phyloP scores from a whole-genome alignment of 345 rosid species.

The Carallia pectinifolia region DNA sequence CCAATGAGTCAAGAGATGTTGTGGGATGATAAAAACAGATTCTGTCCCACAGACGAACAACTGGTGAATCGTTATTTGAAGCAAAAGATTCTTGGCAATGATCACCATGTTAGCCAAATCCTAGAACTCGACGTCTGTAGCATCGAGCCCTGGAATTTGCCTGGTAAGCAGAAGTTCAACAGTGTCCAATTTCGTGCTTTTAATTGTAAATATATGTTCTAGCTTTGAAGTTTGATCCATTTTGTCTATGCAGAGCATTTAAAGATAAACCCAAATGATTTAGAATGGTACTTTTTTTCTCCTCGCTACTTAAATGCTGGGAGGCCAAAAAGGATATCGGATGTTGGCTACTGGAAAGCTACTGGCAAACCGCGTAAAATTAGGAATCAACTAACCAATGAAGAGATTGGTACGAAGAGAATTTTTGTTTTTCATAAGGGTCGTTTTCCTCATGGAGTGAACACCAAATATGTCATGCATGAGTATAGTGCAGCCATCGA shows the following conservation, averaged over 20 bases:
- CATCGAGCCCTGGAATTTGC: slow-evolving; percentile 2
- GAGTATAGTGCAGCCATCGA: neutral
- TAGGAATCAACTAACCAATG: neutral
- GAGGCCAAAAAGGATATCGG: neutral
- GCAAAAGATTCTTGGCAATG: slow-evolving; percentile 1
- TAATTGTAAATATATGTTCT: neutral
- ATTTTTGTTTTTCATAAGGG: neutral
- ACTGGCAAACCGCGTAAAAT: neutral
- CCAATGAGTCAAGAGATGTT: too few species aligned
- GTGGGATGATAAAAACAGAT: neutral
- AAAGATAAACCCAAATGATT: neutral
- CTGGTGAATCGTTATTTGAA: neutral
- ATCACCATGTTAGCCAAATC: neutral
- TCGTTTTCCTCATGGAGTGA: neutral
- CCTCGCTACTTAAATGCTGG: neutral
- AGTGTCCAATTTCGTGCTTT: neutral
- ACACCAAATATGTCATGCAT: neutral
- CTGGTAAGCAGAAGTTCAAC: neutral
- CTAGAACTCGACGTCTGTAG: neutral
- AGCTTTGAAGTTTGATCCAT: neutral
- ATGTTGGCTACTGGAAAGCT: neutral
- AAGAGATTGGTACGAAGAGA: neutral
- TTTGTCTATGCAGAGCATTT: neutral
- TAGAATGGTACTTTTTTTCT: neutral
- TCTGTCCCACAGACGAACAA: neutral